Percentiles rank a stretch among this genome's conserved stretches.
Conservation (phyloP, 2,329 filamentous ascomycete species). For the Fusarium nygamai region DNA sequence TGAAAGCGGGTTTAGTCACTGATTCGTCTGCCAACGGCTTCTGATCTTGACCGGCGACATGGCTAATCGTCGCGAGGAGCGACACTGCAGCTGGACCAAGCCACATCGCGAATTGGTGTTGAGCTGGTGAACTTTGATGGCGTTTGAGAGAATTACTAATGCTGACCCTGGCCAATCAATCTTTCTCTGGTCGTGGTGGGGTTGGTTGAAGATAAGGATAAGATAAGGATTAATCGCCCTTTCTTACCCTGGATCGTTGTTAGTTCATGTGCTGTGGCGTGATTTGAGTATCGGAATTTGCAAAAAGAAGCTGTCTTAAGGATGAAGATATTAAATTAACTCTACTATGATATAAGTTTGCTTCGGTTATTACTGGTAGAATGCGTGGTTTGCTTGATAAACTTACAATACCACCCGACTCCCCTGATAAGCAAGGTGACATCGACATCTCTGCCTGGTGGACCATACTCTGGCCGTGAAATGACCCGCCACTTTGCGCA, state of each 20-base stretch:
- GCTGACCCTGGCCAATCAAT: neutral
- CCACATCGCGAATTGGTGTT: neutral
- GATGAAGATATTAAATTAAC: accelerated
- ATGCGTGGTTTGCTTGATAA: too few species aligned
- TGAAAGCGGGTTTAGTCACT: neutral
- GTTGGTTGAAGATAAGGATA: neutral
- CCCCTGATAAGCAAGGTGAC: too few species aligned
- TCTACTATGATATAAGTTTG: neutral
- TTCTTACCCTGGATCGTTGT: neutral
- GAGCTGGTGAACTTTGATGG: neutral
- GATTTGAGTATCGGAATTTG: neutral
- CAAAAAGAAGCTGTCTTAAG: accelerated
- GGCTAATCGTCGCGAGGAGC: neutral
- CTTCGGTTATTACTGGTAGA: too few species aligned
- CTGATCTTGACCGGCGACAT: neutral
- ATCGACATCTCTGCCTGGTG: too few species aligned
- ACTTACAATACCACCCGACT: too few species aligned
- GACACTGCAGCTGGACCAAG: neutral
- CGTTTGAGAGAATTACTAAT: neutral
- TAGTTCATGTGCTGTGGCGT: neutral
- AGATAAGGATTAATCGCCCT: accelerated
- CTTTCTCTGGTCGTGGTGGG: neutral
- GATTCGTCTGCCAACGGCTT: neutral
- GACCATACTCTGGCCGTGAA: too few species aligned
- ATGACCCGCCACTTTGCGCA: too few species aligned